A percentile compares a stretch with the other conserved stretches of the same genome.
Conservation (phyloP, 345 rosid genomes). For the Gossypium thurberi region DNA sequence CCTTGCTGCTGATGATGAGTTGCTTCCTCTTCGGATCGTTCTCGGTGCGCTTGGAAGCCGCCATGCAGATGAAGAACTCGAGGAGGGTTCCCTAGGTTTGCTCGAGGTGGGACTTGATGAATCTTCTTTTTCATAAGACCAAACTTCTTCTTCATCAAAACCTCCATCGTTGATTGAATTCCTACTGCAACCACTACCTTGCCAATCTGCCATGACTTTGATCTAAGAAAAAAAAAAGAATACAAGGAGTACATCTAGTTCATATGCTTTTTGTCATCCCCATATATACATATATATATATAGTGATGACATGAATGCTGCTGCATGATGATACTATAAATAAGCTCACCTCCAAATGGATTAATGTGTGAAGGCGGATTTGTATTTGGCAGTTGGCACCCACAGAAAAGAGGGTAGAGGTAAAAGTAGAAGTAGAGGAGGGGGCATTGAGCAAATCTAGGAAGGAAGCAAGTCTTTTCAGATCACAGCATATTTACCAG, state of each 20-base stretch:
- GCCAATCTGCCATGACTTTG: slow-evolving; percentile 32
- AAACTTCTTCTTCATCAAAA: slow-evolving; percentile 69
- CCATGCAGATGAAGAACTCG: slow-evolving; percentile 43
- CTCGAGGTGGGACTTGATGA: slow-evolving; percentile 27
- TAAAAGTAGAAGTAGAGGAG: neutral
- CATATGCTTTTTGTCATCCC: too few relatives aligned
- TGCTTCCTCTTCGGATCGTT: slow-evolving; percentile 25
- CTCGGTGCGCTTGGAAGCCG: slow-evolving; percentile 29
- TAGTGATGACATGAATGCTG: too few relatives aligned
- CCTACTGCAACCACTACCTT: slow-evolving; percentile 21
- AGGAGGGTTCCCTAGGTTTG: slow-evolving; percentile 28
- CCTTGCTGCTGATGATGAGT: slow-evolving; percentile 17
- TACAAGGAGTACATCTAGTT: too few relatives aligned
- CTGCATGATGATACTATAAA: neutral
- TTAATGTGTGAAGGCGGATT: neutral
- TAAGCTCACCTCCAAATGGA: neutral
- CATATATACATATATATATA: too few relatives aligned
- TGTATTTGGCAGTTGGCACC: slow-evolving; percentile 5
- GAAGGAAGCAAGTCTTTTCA: slow-evolving; percentile 6
- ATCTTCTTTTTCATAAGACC: slow-evolving; percentile 42
- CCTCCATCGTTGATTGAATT: slow-evolving; percentile 40
- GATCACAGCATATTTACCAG: slow-evolving; percentile 11
- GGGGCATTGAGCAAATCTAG: slow-evolving; percentile 15
- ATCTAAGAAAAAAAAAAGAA: neutral
- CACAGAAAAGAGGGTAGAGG: slow-evolving; percentile 7